phyloP scores from a whole-genome alignment of 2,329 filamentous ascomycete genomes.

The Aspergillus intermedius region DNA sequence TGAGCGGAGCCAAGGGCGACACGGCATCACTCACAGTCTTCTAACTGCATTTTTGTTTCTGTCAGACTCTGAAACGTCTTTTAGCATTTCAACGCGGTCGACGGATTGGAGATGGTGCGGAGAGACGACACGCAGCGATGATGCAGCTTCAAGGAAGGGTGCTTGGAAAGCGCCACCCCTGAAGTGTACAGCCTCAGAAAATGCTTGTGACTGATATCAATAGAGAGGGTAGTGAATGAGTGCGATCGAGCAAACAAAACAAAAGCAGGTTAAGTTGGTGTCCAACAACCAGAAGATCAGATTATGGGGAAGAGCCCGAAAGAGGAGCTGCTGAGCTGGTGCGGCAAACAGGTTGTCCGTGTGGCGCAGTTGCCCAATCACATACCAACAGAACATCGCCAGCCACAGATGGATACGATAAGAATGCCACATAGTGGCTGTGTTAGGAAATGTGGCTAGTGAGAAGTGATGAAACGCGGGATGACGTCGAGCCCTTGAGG shows the following conservation, averaged over 20 bases:
- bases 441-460: neutral
- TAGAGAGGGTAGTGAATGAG: constrained; percentile 1
- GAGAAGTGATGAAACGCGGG: constrained; percentile 5
- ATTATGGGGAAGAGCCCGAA: neutral
- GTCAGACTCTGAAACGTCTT: constrained; percentile 59
- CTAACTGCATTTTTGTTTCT: constrained; percentile 73
- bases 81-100: constrained; percentile 52
- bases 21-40: constrained; percentile 64
- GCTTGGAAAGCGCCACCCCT: constrained; percentile 21
- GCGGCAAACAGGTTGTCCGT: neutral
- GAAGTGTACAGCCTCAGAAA: constrained; percentile 11
- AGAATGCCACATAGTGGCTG: constrained; percentile 9
- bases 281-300: neutral
- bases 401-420: neutral
- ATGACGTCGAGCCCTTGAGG: constrained; percentile 16
- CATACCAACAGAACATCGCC: neutral
- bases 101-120: constrained; percentile 11
- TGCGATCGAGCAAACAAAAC: constrained; percentile 1
- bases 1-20: neutral
- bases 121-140: constrained; percentile 13
- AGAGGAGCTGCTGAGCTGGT: constrained; percentile 1
- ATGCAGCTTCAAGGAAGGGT: constrained; percentile 23
- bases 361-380: constrained; percentile 7
- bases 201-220: neutral
- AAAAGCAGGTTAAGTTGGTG: neutral